Conservation (phyloP, 345 rosid genomes). For the Acer yangbiense region DNA sequence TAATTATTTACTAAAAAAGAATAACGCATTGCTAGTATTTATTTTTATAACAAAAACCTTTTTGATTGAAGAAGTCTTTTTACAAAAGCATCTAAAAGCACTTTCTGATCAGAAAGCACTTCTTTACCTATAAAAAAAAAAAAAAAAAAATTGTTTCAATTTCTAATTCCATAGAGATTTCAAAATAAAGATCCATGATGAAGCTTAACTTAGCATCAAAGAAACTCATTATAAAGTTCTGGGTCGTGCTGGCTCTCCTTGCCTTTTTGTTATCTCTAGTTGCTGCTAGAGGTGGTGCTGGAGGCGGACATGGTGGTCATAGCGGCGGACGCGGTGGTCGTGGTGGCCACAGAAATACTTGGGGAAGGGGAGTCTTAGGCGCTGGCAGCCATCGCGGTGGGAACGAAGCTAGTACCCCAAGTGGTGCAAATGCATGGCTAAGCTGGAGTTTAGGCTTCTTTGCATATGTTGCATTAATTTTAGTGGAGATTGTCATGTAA, state of each 20-base stretch:
- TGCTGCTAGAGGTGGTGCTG: conserved; percentile 1
- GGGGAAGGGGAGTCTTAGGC: no score
- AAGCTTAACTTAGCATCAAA: not conserved
- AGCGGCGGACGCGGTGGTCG: not conserved
- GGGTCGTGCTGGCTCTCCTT: not conserved
- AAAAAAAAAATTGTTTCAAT: no score
- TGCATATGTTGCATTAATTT: not conserved
- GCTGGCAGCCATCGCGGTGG: no score
- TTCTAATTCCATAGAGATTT: not conserved
- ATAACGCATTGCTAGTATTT: no score
- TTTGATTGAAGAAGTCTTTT: not conserved
- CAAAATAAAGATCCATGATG: not conserved
- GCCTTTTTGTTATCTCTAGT: not conserved
- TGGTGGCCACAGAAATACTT: no score
- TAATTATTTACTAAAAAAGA: no score
- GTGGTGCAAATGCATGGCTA: no score
- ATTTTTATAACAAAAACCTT: not conserved
- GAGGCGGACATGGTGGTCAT: not conserved
- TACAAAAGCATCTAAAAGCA: no score
- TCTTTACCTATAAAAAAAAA: not conserved
- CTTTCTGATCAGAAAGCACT: not conserved
- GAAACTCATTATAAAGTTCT: not conserved
- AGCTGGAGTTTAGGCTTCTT: no score
- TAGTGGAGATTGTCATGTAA: no score
- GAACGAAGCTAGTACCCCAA: no score